phyloP scores from a whole-genome alignment of 1,284 basidiomycete species.

The Puccinia coronata region DNA sequence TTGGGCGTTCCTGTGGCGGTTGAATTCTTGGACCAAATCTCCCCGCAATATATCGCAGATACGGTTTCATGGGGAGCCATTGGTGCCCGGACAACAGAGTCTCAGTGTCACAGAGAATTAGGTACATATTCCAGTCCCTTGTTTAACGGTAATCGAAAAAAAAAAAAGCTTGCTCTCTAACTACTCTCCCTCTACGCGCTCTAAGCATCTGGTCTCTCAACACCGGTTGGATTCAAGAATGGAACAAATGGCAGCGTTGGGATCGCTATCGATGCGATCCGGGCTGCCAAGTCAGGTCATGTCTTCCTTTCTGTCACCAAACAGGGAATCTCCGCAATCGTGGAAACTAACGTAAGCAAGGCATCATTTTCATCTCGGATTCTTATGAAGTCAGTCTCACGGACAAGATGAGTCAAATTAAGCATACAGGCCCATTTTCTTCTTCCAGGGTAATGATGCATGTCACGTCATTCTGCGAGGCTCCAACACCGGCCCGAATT shows the following conservation, averaged over 20 bases:
- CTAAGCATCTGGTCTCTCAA: conserved; percentile 68
- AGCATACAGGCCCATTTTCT: too few species aligned
- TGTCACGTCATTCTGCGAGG: conserved; percentile 93
- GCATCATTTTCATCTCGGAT: neutral
- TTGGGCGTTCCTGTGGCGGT: conserved; percentile 60
- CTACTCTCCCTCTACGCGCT: neutral
- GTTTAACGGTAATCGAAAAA: neutral
- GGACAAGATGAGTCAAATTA: neutral
- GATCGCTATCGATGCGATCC: conserved; percentile 91
- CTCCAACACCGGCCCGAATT: conserved; percentile 85
- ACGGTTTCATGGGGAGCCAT: conserved; percentile 97
- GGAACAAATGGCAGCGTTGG: conserved; percentile 63
- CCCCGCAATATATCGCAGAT: conserved; percentile 93
- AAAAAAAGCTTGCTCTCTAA: neutral
- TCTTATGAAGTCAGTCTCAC: neutral
- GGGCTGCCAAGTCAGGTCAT: conserved; percentile 84
- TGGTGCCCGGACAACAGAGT: conserved; percentile 94
- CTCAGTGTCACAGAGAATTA: conserved; percentile 82
- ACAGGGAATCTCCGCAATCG: conserved; percentile 66
- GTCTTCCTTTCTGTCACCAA: conserved; percentile 98
- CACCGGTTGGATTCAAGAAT: conserved; percentile 97
- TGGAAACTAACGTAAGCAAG: conserved; percentile 60
- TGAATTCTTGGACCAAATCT: conserved; percentile 70
- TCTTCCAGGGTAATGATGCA: conserved; percentile 64
- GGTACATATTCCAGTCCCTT: conserved; percentile 51